Base-by-base conservation (phyloP, 1,284 basidiomycete species). In the Phellopilus nigrolimitatus region DNA sequence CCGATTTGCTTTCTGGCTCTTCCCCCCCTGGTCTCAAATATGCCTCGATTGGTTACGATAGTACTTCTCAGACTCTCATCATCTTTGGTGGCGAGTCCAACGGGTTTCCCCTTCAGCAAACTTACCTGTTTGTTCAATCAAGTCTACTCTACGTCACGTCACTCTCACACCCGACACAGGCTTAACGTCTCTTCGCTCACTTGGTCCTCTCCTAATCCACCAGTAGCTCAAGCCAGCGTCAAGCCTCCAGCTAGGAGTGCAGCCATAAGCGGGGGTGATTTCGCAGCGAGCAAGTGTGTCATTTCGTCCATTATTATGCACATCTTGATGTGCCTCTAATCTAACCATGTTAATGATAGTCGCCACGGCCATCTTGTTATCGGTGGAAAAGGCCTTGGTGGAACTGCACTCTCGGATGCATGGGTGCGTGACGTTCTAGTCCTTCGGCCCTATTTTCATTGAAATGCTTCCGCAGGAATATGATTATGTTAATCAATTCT, bases 241-340 rank as follows among this genome's bases (percentile, higher is more conserved):
- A 62, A 66, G 7, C 87, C 88, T 12, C 69, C 82, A 13, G 72
- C 83, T n/a, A 72, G 88, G 60, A 80, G 76, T 64, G 74, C 75
- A 30, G 78, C 81, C 28, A 62, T 86, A 30, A 69, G 74, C 43
- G 88, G 83, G 6, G 67, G 71, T 40, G 87, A 90, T 67, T 77
- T 76, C 58, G 87, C 84, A 47, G 83, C 84, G 12, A 89, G 81
- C 82, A 84, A 88, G 86, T 87, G 54, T 59, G 84, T 75, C 33
- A 21, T 28, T 22, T 17, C 33, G 22, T 25, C 28, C n/a, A 51
- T 36, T 30, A 40, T 36, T 24, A 49, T 50, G 30, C 43, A 19
- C 51, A 51, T 34, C 33, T 42, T 13, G n/a, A 15, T 36, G 24
- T 39, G 24, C 13, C 51, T 61, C 39, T 43, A 49, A 31, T 53